Evolutionary conservation across 2,329 filamentous ascomycete genomes (phyloP).

Genomic region (Cryoendolithus antarcticus): DNA sequence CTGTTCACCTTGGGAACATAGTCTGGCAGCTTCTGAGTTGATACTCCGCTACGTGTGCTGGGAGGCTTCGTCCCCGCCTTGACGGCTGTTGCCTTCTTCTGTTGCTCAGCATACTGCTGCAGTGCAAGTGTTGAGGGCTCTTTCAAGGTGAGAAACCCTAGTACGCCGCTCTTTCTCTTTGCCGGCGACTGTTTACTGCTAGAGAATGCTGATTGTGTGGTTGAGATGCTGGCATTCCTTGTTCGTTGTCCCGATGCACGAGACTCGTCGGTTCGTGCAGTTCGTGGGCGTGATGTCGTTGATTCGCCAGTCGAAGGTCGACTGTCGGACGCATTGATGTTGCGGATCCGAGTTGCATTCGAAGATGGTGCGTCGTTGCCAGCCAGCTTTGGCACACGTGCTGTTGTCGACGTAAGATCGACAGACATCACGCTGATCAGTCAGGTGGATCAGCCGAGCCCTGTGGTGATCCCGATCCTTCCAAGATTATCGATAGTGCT

Average conservation of each 20-base stretch:
- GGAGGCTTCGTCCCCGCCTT: constrained; percentile 5
- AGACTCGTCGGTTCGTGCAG: no score
- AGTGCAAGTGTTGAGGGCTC: constrained; percentile 37
- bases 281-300: background rate
- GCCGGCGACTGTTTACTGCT: constrained; percentile 1
- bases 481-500: no score
- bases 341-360: background rate
- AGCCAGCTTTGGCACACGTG: constrained; percentile 14
- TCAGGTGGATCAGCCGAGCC: no score
- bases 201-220: background rate
- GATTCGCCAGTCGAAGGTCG: constrained; percentile 4
- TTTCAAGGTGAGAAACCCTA: constrained; percentile 36
- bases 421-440: no score
- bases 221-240: constrained; percentile 1
- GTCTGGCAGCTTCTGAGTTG: constrained; percentile 34
- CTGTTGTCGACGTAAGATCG: background rate
- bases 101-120: constrained; percentile 33
- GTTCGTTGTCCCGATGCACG: no score
- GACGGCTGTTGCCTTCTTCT: constrained; percentile 22
- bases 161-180: constrained; percentile 26
- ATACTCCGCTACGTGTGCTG: constrained; percentile 24
- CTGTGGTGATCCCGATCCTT: no score
- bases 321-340: constrained; percentile 3
- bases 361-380: constrained; percentile 8
- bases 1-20: constrained; percentile 41